Conservation (phyloP, 805 yeast genomes). For the Candida insectalens region DNA sequence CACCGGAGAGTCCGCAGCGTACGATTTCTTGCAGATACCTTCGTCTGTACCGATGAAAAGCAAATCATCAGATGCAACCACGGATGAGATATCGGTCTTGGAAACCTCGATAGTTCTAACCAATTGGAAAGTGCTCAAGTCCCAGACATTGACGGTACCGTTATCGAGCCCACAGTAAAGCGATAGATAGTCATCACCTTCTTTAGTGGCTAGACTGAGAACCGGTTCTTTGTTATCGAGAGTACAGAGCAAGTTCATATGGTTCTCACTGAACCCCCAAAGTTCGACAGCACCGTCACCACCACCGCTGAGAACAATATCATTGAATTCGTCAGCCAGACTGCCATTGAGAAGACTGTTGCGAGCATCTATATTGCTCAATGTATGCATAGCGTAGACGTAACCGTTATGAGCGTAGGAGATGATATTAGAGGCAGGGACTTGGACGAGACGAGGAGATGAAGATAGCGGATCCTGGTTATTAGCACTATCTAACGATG, state of each 20-base stretch:
- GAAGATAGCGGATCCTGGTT: too few species aligned
- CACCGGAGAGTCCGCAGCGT: neutral
- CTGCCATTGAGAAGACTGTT: conserved; percentile 14
- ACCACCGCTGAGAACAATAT: conserved; percentile 58
- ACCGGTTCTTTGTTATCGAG: conserved; percentile 63
- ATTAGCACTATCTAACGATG: conserved; percentile 6
- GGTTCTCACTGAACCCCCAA: conserved; percentile 45
- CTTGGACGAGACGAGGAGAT: conserved; percentile 44
- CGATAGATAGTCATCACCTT: conserved; percentile 51
- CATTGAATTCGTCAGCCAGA: conserved; percentile 21
- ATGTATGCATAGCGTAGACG: conserved; percentile 55
- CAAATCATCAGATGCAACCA: conserved; percentile 46
- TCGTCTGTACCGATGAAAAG: conserved; percentile 51
- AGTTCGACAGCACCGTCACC: conserved; percentile 86
- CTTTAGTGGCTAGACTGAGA: conserved; percentile 45
- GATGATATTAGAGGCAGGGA: conserved; percentile 55
- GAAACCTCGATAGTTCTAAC: conserved; percentile 33
- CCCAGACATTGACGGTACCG: conserved; percentile 79
- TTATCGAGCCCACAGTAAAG: conserved; percentile 75
- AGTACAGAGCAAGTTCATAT: conserved; percentile 21
- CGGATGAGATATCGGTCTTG: conserved; percentile 47
- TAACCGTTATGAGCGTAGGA: conserved; percentile 90
- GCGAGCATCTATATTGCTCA: conserved; percentile 15
- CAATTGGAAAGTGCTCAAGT: conserved; percentile 69
- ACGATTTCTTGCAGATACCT: conserved; percentile 10